phyloP scores from a whole-genome alignment of 1,284 basidiomycete genomes.

The Irpex sp. region DNA sequence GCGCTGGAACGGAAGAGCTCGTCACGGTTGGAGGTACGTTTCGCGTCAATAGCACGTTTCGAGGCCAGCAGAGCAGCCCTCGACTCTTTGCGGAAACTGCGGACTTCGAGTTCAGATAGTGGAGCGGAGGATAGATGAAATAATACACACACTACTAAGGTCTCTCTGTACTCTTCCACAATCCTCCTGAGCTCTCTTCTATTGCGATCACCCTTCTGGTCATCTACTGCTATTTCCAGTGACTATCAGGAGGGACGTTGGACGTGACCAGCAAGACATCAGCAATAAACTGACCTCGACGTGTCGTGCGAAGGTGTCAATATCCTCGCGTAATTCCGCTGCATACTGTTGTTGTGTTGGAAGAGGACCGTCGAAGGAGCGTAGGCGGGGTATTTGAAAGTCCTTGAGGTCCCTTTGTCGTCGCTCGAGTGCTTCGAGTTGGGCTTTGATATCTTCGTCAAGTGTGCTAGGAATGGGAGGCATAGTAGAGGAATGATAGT shows the following conservation, averaged over 20 bases:
- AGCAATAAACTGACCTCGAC: conserved; percentile 57
- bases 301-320: conserved; percentile 57
- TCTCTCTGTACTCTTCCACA: conserved; percentile 45
- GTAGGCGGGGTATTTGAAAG: conserved; percentile 74
- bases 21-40: conserved; percentile 53
- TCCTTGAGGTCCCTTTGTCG: conserved; percentile 60
- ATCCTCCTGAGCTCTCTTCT: conserved; percentile 46
- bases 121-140: background rate
- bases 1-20: conserved; percentile 57
- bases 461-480: conserved; percentile 55
- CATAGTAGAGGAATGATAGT: conserved; percentile 36
- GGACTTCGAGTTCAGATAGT: background rate
- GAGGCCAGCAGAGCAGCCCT: conserved; percentile 66
- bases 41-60: conserved; percentile 66
- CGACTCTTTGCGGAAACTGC: conserved; percentile 57
- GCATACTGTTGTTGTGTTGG: conserved; percentile 68
- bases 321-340: conserved; percentile 73
- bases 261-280: conserved; percentile 3
- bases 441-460: conserved; percentile 44
- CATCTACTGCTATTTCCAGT: conserved; percentile 62
- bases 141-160: conserved; percentile 46
- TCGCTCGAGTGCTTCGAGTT: conserved; percentile 51
- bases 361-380: conserved; percentile 62
- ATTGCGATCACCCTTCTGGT: conserved; percentile 56
- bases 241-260: conserved; percentile 38